These are phyloP conservation scores for Aspergillus carbonarius DNA, from an alignment of 2,329 filamentous ascomycete species.

Conservation along the genomic window DNA sequence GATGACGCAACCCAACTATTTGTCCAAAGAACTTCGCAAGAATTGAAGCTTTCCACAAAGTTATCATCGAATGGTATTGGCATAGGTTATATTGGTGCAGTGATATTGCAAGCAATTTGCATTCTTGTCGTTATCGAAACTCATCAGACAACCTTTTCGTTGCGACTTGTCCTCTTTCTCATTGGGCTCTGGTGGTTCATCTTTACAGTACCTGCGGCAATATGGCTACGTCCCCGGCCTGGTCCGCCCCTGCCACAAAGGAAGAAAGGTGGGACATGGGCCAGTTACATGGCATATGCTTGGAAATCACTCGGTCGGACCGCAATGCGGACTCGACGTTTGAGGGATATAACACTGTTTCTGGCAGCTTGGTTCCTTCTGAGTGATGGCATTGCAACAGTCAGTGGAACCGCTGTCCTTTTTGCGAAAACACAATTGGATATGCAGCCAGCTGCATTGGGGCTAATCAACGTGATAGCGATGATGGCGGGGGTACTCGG, in stretches of 20 bases:
- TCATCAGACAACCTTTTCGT: slow-evolving; percentile 76
- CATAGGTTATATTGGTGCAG: slow-evolving; percentile 84
- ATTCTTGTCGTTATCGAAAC: slow-evolving; percentile 74
- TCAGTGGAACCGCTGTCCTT: slow-evolving; percentile 88
- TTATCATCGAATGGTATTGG: slow-evolving; percentile 93
- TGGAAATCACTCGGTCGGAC: slow-evolving; percentile 87
- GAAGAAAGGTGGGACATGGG: slow-evolving; percentile 53
- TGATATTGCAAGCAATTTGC: slow-evolving; percentile 78
- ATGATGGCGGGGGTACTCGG: slow-evolving; percentile 81
- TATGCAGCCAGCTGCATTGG: slow-evolving; percentile 85
- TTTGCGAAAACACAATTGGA: slow-evolving; percentile 92
- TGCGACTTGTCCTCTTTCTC: slow-evolving; percentile 81
- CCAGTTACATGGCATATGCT: slow-evolving; percentile 74
- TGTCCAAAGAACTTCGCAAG: slow-evolving; percentile 50
- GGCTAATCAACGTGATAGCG: slow-evolving; percentile 89
- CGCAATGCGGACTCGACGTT: slow-evolving; percentile 66
- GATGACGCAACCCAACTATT: slow-evolving; percentile 2
- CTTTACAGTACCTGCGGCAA: slow-evolving; percentile 82
- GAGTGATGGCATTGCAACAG: slow-evolving; percentile 90
- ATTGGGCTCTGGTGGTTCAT: slow-evolving; percentile 90
- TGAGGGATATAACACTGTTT: slow-evolving; percentile 82
- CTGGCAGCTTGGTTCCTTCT: slow-evolving; percentile 91
- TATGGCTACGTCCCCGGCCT: slow-evolving; percentile 85
- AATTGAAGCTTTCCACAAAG: slow-evolving; percentile 79
- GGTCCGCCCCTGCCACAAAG: slow-evolving; percentile 70